Conservation (phyloP, 352 stramenopile genomes). For the Peronospora farinosa region DNA sequence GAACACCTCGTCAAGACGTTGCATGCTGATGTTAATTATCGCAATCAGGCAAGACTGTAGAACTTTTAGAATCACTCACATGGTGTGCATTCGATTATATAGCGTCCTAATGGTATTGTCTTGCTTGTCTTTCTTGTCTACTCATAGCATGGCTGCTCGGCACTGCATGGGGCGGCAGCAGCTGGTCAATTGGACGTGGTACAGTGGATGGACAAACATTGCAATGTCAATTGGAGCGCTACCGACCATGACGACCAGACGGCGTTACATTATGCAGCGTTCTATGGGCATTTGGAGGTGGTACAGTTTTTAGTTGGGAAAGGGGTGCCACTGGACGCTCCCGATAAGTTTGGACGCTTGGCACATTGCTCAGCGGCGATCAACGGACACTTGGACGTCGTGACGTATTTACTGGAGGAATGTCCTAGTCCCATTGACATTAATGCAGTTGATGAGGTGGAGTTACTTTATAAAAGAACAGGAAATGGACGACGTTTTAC, state of each 20-base stretch:
- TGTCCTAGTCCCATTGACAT: slow-evolving; percentile 78
- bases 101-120: slow-evolving; percentile 10
- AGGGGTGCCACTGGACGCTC: slow-evolving; percentile 68
- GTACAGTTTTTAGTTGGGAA: slow-evolving; percentile 81
- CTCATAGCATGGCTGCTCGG: slow-evolving; percentile 73
- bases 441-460: slow-evolving; percentile 81
- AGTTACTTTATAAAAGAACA: background rate
- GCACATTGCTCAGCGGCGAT: slow-evolving; percentile 79
- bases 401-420: slow-evolving; percentile 77
- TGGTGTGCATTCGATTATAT: background rate
- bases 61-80: background rate
- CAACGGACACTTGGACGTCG: slow-evolving; percentile 83
- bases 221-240: slow-evolving; percentile 49
- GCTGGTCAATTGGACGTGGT: slow-evolving; percentile 78
- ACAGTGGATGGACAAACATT: slow-evolving; percentile 63
- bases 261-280: slow-evolving; percentile 79
- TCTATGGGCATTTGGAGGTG: slow-evolving; percentile 83
- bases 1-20: slow-evolving; percentile 68
- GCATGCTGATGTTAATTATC: slow-evolving; percentile 79
- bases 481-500: too few relatives aligned
- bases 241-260: slow-evolving; percentile 81
- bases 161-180: slow-evolving; percentile 66
- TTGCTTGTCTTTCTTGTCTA: background rate
- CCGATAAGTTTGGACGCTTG: slow-evolving; percentile 78
- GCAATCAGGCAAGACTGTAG: slow-evolving; percentile 54